These are phyloP conservation scores for Annulohypoxylon bovei DNA, from an alignment of 495 filamentous ascomycete genomes.

Conservation along the genomic window DNA sequence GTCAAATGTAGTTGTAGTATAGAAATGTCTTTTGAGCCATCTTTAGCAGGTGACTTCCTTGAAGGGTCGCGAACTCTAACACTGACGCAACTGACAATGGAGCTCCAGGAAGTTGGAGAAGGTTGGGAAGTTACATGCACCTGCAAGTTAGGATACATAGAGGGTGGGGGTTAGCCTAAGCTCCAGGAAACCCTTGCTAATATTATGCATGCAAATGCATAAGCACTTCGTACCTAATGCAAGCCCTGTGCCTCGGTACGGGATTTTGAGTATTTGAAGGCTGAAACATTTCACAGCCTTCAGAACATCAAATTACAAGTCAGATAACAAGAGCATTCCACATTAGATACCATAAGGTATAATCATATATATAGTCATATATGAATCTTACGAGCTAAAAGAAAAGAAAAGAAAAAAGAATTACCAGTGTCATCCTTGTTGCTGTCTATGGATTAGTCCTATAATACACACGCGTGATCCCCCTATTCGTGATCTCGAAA, in stretches of 20 bases:
- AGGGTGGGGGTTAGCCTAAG: conserved; percentile 38
- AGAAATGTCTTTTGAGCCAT: background rate
- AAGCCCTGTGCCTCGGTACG: background rate
- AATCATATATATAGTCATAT: background rate
- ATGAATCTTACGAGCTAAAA: background rate
- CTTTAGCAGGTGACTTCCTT: conserved; percentile 6
- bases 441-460: conserved; percentile 46
- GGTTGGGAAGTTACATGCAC: background rate
- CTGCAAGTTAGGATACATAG: no score
- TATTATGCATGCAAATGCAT: background rate
- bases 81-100: background rate
- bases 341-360: background rate
- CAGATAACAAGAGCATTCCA: background rate
- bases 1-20: background rate
- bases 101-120: conserved; percentile 3
- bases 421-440: conserved; percentile 17
- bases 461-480: conserved; percentile 33
- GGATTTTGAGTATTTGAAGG: background rate
- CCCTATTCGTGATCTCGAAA: conserved; percentile 1
- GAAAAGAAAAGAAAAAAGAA: background rate
- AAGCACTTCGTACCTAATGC: background rate
- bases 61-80: background rate
- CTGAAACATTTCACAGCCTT: no score
- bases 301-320: no score
- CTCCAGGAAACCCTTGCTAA: conserved; percentile 20